Evolutionary conservation across 2,329 filamentous ascomycete genomes (phyloP).

Genomic region (Dactylella cylindrospora): DNA sequence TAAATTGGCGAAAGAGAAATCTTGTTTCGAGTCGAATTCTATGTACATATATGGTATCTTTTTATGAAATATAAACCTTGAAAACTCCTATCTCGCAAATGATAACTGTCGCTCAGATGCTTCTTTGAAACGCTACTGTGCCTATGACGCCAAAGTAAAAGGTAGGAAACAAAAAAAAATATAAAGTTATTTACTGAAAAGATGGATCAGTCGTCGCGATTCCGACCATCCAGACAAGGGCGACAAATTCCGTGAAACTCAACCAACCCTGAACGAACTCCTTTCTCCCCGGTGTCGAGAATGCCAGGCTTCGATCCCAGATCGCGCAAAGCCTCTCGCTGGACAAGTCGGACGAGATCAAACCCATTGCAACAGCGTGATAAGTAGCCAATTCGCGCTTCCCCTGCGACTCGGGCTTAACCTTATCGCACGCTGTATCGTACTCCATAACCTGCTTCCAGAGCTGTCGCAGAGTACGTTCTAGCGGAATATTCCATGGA

Average conservation of each 20-base stretch:
- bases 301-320: constrained; percentile 33
- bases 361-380: constrained; percentile 32
- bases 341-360: constrained; percentile 27
- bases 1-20: too few relatives aligned
- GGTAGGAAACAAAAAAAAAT: too few relatives aligned
- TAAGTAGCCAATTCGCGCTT: constrained; percentile 31
- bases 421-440: constrained; percentile 20
- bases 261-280: constrained; percentile 32
- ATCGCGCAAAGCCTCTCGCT: constrained; percentile 28
- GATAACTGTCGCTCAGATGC: too few relatives aligned
- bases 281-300: constrained; percentile 29
- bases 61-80: too few relatives aligned
- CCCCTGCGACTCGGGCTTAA: constrained; percentile 29
- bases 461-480: constrained; percentile 33
- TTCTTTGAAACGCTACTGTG: too few relatives aligned
- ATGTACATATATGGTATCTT: too few relatives aligned
- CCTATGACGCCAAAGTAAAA: too few relatives aligned
- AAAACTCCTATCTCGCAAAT: too few relatives aligned
- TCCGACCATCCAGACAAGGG: constrained; percentile 38
- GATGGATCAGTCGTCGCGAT: constrained; percentile 27
- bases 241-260: constrained; percentile 38
- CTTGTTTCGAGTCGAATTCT: too few relatives aligned
- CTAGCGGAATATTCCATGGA: constrained; percentile 37
- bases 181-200: too few relatives aligned
- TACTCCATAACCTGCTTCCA: constrained; percentile 42